phyloP scores from a whole-genome alignment of 352 stramenopile species.

The Thraustotheca clavata region DNA sequence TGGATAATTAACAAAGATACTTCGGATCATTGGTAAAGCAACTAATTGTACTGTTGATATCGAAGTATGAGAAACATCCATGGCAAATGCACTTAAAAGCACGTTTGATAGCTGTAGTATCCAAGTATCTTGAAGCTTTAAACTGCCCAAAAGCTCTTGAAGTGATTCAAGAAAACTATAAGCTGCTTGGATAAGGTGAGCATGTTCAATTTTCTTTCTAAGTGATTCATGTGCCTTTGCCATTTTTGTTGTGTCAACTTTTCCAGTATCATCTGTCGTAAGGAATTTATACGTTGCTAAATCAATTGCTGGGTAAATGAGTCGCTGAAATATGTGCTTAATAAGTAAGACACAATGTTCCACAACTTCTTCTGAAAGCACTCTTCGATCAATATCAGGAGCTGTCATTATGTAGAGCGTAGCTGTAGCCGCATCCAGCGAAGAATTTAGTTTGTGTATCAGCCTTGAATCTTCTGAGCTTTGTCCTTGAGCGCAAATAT shows the following conservation, averaged over 20 bases:
- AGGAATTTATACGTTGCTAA: constrained; percentile 26
- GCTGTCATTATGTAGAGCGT: constrained; percentile 68
- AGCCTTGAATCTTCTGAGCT: constrained; percentile 16
- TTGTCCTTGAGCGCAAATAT: neutral
- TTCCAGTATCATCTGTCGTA: neutral
- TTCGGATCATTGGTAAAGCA: constrained; percentile 43
- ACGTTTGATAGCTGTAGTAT: constrained; percentile 59
- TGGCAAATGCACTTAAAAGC: constrained; percentile 56
- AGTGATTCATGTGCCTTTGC: constrained; percentile 13
- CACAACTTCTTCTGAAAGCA: constrained; percentile 76
- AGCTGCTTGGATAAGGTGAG: constrained; percentile 45
- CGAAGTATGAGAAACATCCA: constrained; percentile 53
- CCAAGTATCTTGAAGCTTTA: constrained; percentile 75
- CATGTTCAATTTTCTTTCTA: constrained; percentile 34
- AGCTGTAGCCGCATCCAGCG: constrained; percentile 61
- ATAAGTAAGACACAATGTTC: constrained; percentile 69
- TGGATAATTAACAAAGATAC: constrained; percentile 59
- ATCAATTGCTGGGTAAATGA: constrained; percentile 67
- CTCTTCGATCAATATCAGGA: constrained; percentile 48
- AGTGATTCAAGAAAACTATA: constrained; percentile 73
- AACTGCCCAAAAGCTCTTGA: constrained; percentile 37
- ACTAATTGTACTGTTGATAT: constrained; percentile 48
- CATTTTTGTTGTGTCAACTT: constrained; percentile 26
- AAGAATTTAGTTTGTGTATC: constrained; percentile 30
- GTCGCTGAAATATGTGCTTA: constrained; percentile 39